phyloP scores from a whole-genome alignment of 768 basidiomycete genomes.

The Sistotremastrum suecicum region DNA sequence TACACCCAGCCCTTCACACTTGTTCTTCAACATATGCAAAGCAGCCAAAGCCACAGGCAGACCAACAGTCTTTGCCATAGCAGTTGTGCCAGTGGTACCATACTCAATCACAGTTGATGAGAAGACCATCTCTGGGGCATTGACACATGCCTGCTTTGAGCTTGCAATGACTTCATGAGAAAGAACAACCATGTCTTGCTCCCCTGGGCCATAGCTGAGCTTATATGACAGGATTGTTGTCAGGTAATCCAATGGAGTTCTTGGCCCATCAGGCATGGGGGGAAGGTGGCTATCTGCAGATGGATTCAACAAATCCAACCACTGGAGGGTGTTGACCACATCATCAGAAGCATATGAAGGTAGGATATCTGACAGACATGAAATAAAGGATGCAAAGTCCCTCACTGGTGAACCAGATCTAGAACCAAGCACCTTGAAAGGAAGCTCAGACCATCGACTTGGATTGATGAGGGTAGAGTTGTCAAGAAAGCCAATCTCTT shows the following conservation, averaged over 20 bases:
- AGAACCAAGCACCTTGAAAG: slow-evolving; percentile 17
- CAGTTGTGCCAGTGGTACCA: slow-evolving; percentile 44
- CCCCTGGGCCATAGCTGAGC: slow-evolving; percentile 50
- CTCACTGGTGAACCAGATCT: slow-evolving; percentile 1
- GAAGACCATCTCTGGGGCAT: slow-evolving; percentile 24
- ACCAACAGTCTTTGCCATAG: slow-evolving; percentile 88
- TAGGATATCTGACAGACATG: slow-evolving; percentile 9
- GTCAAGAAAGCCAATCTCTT: slow-evolving; percentile 53
- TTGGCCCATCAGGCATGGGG: slow-evolving; percentile 26
- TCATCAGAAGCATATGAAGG: slow-evolving; percentile 7
- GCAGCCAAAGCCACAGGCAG: slow-evolving; percentile 80
- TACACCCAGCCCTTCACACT: slow-evolving; percentile 11
- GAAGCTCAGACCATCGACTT: slow-evolving; percentile 6
- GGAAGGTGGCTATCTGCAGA: slow-evolving; percentile 16
- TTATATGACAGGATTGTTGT: slow-evolving; percentile 57
- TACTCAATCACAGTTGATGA: slow-evolving; percentile 54
- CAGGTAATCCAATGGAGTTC: slow-evolving; percentile 59
- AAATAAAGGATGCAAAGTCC: slow-evolving; percentile 2
- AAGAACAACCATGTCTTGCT: slow-evolving; percentile 80
- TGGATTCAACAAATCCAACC: too few relatives aligned
- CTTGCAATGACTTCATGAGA: slow-evolving; percentile 64
- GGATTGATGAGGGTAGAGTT: background rate
- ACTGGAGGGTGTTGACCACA: slow-evolving; percentile 2
- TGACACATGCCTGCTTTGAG: slow-evolving; percentile 6
- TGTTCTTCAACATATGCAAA: slow-evolving; percentile 52